These are phyloP conservation scores for Trifolium pratense DNA, from an alignment of 306 rosid species.

Conservation along the genomic window DNA sequence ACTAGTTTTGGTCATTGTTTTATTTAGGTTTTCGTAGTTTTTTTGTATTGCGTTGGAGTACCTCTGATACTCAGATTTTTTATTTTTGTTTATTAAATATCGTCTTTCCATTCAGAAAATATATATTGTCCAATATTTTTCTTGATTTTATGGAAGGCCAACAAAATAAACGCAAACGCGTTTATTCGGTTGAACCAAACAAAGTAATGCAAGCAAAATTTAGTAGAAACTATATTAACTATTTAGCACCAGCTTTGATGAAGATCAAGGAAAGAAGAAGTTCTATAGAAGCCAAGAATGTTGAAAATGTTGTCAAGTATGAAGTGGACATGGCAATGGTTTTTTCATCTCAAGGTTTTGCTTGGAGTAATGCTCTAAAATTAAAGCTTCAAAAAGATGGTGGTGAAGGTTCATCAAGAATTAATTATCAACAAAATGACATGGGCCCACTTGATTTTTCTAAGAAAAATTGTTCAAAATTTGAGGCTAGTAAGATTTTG, in stretches of 20 bases:
- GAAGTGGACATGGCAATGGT: constrained; percentile 86
- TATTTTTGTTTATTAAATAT: too few species aligned
- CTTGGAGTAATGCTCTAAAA: constrained; percentile 74
- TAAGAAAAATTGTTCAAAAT: not conserved
- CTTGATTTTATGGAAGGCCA: constrained; percentile 46
- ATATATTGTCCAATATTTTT: not conserved
- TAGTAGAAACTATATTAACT: constrained; percentile 55
- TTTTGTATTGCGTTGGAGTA: too few species aligned
- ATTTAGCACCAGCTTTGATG: constrained; percentile 58
- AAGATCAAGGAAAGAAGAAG: constrained; percentile 46
- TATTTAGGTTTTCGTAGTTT: too few species aligned
- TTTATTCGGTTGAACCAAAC: constrained; percentile 55
- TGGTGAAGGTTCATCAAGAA: not conserved
- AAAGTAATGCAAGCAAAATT: constrained; percentile 47
- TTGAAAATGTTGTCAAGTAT: constrained; percentile 48
- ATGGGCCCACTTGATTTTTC: not conserved
- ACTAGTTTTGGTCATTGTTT: too few species aligned
- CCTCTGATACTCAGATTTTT: too few species aligned
- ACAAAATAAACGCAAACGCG: constrained; percentile 55
- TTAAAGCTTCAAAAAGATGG: constrained; percentile 46
- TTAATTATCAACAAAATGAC: not conserved
- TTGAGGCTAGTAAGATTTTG: constrained; percentile 1
- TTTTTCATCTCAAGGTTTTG: constrained; percentile 56
- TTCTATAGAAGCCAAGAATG: constrained; percentile 10
- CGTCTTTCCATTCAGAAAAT: too few species aligned